phyloP scores from a whole-genome alignment of 306 rosid genomes.

The Oxytropis ochrocephala region DNA sequence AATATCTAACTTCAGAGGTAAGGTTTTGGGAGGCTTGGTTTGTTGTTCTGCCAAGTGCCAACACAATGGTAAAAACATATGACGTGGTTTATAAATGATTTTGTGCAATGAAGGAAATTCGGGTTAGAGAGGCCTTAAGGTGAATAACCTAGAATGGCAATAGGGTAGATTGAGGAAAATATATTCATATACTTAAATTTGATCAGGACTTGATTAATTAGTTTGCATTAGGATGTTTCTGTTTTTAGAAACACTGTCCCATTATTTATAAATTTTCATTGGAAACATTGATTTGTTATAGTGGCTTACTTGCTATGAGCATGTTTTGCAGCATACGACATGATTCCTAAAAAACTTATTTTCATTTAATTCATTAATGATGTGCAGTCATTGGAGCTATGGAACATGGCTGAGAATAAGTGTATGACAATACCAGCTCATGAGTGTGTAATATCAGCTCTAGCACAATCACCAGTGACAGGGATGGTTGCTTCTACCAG shows the following conservation, averaged over 20 bases:
- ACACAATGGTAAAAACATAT: background rate
- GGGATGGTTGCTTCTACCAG: slow-evolving; percentile 95
- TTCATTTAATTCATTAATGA: slow-evolving; percentile 16
- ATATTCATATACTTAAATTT: background rate
- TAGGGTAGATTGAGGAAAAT: background rate
- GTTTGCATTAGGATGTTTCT: background rate
- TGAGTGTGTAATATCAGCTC: slow-evolving; percentile 69
- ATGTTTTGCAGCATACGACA: background rate
- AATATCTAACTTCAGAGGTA: background rate
- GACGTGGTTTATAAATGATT: background rate
- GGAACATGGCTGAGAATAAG: slow-evolving; percentile 79
- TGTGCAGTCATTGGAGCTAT: slow-evolving; percentile 82
- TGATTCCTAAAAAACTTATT: slow-evolving; percentile 6
- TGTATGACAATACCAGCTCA: slow-evolving; percentile 75
- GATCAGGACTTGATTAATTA: background rate
- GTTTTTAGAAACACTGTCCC: background rate
- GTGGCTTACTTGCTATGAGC: background rate
- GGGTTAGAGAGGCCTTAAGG: background rate
- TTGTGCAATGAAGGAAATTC: background rate
- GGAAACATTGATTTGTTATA: background rate
- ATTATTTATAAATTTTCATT: background rate
- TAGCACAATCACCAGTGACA: slow-evolving; percentile 69
- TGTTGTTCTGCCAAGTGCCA: background rate
- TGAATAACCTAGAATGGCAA: background rate
- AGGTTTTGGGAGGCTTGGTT: background rate